phyloP scores from a whole-genome alignment of 495 filamentous ascomycete species.

The Pseudoneurospora amorphoporcata region DNA sequence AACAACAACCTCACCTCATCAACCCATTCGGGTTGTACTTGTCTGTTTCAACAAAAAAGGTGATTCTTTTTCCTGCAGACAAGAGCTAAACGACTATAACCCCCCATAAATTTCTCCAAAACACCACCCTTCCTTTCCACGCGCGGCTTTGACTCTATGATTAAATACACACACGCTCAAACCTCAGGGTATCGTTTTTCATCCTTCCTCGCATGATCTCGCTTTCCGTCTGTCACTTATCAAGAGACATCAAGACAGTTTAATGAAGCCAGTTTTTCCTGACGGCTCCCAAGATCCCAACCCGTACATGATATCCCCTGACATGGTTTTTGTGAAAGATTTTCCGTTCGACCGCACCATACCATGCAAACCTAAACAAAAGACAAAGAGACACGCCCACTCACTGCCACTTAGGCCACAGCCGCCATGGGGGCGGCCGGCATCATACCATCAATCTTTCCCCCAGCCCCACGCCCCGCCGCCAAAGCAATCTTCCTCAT shows the following conservation, averaged over 20 bases:
- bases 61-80: neutral
- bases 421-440: neutral
- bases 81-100: neutral
- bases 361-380: neutral
- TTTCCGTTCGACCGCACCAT: neutral
- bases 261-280: neutral
- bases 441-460: neutral
- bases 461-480: neutral
- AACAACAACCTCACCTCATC: neutral
- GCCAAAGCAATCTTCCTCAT: slow-evolving; percentile 7
- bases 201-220: neutral
- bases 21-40: neutral
- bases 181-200: neutral
- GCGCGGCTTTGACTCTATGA: neutral
- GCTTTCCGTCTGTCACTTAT: neutral
- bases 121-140: neutral
- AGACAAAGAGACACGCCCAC: neutral
- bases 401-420: neutral
- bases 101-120: neutral
- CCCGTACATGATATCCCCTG: neutral
- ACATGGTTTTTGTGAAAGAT: neutral
- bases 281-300: neutral
- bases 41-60: neutral
- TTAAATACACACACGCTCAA: neutral
- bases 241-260: neutral